Percentiles rank a stretch among this genome's conserved stretches.
These are phyloP conservation scores for Podospora fimiseda DNA, from an alignment of 495 filamentous ascomycete species.

Conservation along the genomic window DNA sequence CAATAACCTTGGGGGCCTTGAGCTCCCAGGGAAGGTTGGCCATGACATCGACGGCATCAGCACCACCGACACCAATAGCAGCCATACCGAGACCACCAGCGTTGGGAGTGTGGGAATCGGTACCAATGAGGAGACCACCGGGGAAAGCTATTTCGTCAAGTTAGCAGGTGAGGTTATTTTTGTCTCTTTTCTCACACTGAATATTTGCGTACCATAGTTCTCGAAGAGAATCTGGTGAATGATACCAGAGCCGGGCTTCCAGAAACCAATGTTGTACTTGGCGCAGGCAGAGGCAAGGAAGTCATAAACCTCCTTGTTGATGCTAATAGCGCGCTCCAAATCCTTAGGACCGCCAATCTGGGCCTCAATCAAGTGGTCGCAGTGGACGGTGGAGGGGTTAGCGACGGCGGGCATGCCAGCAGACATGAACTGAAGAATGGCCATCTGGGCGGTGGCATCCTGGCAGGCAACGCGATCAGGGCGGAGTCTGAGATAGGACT, in stretches of 20 bases:
- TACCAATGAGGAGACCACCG: conserved; percentile 95
- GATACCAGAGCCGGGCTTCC: conserved; percentile 97
- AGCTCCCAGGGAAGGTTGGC: conserved; percentile 96
- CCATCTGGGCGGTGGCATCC: conserved; percentile 99
- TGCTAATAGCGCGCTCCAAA: conserved; percentile 79
- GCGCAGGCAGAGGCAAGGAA: conserved; percentile 92
- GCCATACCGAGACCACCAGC: conserved; percentile 94
- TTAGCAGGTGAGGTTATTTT: no score
- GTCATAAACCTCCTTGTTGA: conserved; percentile 99
- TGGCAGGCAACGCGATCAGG: conserved; percentile 98
- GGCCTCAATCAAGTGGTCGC: conserved; percentile 98
- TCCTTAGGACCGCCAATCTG: conserved; percentile 93
- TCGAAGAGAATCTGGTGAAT: conserved; percentile 98
- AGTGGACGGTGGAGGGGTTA: conserved; percentile 95
- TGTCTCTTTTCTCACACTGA: conserved; percentile 21
- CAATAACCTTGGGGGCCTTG: conserved; percentile 96
- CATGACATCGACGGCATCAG: conserved; percentile 98
- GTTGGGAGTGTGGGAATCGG: conserved; percentile 98
- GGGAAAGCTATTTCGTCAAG: conserved; percentile 55
- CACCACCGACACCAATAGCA: conserved; percentile 97
- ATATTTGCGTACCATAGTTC: conserved; percentile 61
- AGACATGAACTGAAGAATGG: conserved; percentile 99
- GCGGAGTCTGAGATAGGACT: conserved; percentile 89
- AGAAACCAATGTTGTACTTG: conserved; percentile 99
- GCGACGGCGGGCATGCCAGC: conserved; percentile 92